These are phyloP conservation scores for Fomitopsis serialis DNA, from an alignment of 768 basidiomycete genomes.

Conservation along the genomic window DNA sequence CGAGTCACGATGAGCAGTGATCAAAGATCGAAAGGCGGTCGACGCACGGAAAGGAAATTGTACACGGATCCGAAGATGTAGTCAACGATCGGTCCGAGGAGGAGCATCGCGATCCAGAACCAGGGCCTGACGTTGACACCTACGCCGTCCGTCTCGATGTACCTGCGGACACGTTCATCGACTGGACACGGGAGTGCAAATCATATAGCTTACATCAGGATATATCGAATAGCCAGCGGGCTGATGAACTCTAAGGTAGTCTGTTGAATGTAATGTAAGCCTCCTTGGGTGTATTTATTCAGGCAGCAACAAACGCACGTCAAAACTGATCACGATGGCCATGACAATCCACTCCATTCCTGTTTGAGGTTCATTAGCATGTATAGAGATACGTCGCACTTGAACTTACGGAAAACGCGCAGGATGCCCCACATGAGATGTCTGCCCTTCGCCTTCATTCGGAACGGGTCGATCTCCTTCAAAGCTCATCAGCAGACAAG, in stretches of 20 bases:
- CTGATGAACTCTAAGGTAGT: background rate
- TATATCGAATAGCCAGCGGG: background rate
- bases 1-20: background rate
- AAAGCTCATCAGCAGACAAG: slow-evolving; percentile 1
- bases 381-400: background rate
- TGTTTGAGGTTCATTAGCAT: background rate
- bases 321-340: background rate
- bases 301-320: too few species aligned
- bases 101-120: slow-evolving; percentile 57
- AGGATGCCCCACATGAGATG: slow-evolving; percentile 28
- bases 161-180: slow-evolving; percentile 2
- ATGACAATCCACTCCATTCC: background rate
- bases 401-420: slow-evolving; percentile 9
- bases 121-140: slow-evolving; percentile 52
- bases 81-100: slow-evolving; percentile 39
- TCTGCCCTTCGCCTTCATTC: slow-evolving; percentile 18
- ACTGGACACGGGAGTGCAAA: background rate
- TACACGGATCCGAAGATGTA: slow-evolving; percentile 49
- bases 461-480: slow-evolving; percentile 30
- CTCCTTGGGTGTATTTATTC: too few species aligned
- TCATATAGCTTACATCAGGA: background rate
- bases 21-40: background rate
- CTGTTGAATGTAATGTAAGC: background rate
- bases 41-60: slow-evolving; percentile 23
- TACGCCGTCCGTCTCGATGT: slow-evolving; percentile 37